phyloP scores from a whole-genome alignment of 345 rosid species.

The Heritiera littoralis region DNA sequence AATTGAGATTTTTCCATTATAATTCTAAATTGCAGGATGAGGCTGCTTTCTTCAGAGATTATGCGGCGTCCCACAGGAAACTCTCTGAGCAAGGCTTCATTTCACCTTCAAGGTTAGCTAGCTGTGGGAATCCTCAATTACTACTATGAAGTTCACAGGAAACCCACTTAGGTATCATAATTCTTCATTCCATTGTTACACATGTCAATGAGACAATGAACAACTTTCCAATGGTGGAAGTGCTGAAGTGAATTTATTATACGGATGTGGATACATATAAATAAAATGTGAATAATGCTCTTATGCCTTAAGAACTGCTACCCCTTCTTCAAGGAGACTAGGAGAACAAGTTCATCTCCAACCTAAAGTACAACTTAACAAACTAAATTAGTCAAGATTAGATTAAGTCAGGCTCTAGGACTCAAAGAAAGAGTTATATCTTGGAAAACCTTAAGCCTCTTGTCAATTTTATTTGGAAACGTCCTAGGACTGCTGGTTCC shows the following conservation, averaged over 20 bases:
- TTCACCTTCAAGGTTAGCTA: slow-evolving; percentile 28
- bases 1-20: neutral
- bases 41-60: slow-evolving; percentile 74
- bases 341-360: slow-evolving; percentile 86
- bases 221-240: no score
- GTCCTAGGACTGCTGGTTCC: slow-evolving; percentile 27
- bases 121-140: slow-evolving; percentile 31
- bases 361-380: neutral
- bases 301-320: neutral
- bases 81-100: slow-evolving; percentile 77
- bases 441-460: slow-evolving; percentile 85
- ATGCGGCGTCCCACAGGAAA: slow-evolving; percentile 78
- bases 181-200: neutral
- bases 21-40: slow-evolving; percentile 55
- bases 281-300: neutral
- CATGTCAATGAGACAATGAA: no score
- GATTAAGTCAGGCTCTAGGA: slow-evolving; percentile 58
- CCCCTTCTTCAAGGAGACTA: slow-evolving; percentile 29
- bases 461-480: slow-evolving; percentile 44
- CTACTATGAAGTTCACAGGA: no score
- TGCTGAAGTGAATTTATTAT: neutral
- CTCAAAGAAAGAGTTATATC: slow-evolving; percentile 76
- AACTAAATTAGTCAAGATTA: slow-evolving; percentile 29
- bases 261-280: neutral
- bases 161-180: no score